phyloP scores from a whole-genome alignment of 164 flowering plant species.

The Piper longum region DNA sequence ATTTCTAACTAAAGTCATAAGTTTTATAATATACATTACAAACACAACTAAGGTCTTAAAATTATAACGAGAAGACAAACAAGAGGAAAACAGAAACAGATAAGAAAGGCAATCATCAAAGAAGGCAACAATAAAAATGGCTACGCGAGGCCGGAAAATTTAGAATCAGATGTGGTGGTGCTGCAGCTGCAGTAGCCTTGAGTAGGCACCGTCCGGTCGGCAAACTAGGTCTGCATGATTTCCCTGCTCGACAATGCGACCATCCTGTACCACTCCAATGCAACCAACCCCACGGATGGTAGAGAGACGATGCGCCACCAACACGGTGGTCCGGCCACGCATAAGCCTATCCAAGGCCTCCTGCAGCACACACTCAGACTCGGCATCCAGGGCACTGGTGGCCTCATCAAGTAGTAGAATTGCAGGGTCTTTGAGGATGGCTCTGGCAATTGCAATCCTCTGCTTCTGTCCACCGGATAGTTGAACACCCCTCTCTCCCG shows the following conservation, averaged over 20 bases:
- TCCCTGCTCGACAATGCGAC: slow-evolving; percentile 87
- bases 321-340: slow-evolving; percentile 89
- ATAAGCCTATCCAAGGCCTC: slow-evolving; percentile 89
- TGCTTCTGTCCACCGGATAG: slow-evolving; percentile 98
- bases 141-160: not conserved
- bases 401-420: slow-evolving; percentile 86
- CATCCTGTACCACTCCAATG: slow-evolving; percentile 90
- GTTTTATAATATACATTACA: too few species aligned
- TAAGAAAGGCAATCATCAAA: too few species aligned
- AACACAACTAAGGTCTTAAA: too few species aligned
- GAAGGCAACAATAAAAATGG: too few species aligned
- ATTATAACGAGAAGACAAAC: too few species aligned
- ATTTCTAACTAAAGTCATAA: too few species aligned
- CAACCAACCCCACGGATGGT: slow-evolving; percentile 74
- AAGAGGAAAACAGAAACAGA: too few species aligned
- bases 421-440: slow-evolving; percentile 79
- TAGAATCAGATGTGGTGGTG: slow-evolving; percentile 30
- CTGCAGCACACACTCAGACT: slow-evolving; percentile 80
- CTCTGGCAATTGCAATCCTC: slow-evolving; percentile 90
- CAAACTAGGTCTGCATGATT: slow-evolving; percentile 56
- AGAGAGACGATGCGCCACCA: slow-evolving; percentile 90
- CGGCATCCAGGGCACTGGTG: slow-evolving; percentile 91
- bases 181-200: slow-evolving; percentile 76
- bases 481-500: slow-evolving; percentile 94
- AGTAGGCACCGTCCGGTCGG: slow-evolving; percentile 67